Conservation (phyloP, 345 rosid genomes). For the Citrus trifoliata region DNA sequence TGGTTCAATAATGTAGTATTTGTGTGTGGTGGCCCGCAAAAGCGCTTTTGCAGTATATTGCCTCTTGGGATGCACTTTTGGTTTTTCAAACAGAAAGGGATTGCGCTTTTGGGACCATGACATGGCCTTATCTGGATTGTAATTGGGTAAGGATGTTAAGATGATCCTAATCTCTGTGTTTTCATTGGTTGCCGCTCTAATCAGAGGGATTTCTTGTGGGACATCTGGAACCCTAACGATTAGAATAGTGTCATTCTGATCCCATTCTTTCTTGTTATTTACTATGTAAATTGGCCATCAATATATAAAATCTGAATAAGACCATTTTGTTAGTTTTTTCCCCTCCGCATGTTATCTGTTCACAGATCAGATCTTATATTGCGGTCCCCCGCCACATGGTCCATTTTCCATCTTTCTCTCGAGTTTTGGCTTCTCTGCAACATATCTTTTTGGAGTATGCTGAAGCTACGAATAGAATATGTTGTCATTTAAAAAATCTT, state of each 20-base stretch:
- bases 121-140: slow-evolving; percentile 62
- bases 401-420: neutral
- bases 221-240: neutral
- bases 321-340: slow-evolving; percentile 13
- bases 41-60: slow-evolving; percentile 19
- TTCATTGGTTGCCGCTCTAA: slow-evolving; percentile 46
- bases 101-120: slow-evolving; percentile 40
- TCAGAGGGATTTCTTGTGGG: slow-evolving; percentile 54
- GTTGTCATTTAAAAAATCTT: neutral
- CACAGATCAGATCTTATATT: neutral
- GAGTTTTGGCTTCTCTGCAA: neutral
- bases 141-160: slow-evolving; percentile 47
- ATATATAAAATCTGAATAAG: neutral
- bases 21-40: slow-evolving; percentile 21
- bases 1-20: too few relatives aligned
- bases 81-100: neutral
- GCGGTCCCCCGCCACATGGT: slow-evolving; percentile 16
- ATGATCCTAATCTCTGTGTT: slow-evolving; percentile 40
- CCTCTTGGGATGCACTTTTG: slow-evolving; percentile 31
- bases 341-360: neutral
- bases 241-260: neutral
- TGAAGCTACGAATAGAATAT: neutral
- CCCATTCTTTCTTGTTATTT: neutral
- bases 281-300: neutral
- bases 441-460: neutral